Conservation (phyloP, 208 protist genomes). For the Spongospora subterranea region DNA sequence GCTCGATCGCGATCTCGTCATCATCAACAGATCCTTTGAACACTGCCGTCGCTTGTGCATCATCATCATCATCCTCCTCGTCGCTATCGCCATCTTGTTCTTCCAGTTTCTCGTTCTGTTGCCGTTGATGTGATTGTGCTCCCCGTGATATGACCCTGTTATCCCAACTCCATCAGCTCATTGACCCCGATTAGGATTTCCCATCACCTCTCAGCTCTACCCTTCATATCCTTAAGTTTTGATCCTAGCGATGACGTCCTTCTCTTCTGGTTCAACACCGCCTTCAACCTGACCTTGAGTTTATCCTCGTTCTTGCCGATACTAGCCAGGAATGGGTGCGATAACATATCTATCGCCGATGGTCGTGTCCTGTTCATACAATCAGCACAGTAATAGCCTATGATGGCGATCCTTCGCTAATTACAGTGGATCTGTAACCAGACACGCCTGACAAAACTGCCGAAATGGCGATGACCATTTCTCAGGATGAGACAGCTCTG, state of each 20-base stretch:
- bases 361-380: neutral
- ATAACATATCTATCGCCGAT: neutral
- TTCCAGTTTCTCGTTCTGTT: no score
- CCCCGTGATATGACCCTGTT: no score
- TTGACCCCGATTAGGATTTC: no score
- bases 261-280: neutral
- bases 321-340: conserved; percentile 8
- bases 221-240: conserved; percentile 8
- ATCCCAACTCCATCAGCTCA: no score
- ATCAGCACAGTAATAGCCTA: neutral
- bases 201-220: neutral
- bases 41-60: no score
- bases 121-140: no score
- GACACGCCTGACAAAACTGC: neutral
- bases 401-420: no score
- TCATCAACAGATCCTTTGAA: no score
- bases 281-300: neutral
- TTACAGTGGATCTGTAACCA: neutral
- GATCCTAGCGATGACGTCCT: neutral
- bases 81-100: no score
- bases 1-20: no score
- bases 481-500: neutral
- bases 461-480: conserved; percentile 13
- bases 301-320: neutral
- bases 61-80: no score